Conservation (phyloP, 371 early-diverging fungal species). For the Mucor piriformis region DNA sequence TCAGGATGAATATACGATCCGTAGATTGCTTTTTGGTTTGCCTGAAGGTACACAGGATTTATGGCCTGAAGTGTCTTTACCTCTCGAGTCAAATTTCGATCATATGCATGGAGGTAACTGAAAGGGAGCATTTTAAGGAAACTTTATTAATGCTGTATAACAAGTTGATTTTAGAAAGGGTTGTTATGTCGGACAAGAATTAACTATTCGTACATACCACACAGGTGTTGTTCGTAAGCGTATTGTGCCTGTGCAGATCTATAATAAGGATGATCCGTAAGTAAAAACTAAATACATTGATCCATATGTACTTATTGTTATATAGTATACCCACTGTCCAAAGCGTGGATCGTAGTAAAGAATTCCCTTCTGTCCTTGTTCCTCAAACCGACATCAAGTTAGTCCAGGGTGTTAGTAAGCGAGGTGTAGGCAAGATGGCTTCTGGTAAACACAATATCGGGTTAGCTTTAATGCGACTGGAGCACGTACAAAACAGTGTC, state of each 20-base stretch:
- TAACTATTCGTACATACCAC: constrained; percentile 95
- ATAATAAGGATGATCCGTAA: constrained; percentile 43
- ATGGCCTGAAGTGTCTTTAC: constrained; percentile 71
- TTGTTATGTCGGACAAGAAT: constrained; percentile 97
- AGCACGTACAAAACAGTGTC: constrained; percentile 54
- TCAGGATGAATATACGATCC: constrained; percentile 69
- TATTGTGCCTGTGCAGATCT: constrained; percentile 81
- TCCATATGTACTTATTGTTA: no score
- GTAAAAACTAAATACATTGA: no score
- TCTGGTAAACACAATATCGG: constrained; percentile 79
- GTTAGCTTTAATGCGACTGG: constrained; percentile 85
- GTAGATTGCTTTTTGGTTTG: constrained; percentile 82
- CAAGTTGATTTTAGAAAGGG: constrained; percentile 97
- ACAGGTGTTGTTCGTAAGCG: constrained; percentile 94
- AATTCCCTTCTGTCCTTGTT: constrained; percentile 32
- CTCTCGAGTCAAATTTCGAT: constrained; percentile 92
- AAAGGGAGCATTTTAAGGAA: no score
- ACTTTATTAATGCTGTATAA: no score
- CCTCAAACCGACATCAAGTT: constrained; percentile 55
- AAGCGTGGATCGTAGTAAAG: constrained; percentile 32
- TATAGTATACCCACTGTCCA: constrained; percentile 44
- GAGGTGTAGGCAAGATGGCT: constrained; percentile 67
- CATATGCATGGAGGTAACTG: constrained; percentile 83
- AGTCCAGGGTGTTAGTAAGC: constrained; percentile 39
- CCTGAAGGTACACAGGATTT: constrained; percentile 91